Conservation (phyloP, 371 early-diverging fungal species). For the Coemansia sp. region DNA sequence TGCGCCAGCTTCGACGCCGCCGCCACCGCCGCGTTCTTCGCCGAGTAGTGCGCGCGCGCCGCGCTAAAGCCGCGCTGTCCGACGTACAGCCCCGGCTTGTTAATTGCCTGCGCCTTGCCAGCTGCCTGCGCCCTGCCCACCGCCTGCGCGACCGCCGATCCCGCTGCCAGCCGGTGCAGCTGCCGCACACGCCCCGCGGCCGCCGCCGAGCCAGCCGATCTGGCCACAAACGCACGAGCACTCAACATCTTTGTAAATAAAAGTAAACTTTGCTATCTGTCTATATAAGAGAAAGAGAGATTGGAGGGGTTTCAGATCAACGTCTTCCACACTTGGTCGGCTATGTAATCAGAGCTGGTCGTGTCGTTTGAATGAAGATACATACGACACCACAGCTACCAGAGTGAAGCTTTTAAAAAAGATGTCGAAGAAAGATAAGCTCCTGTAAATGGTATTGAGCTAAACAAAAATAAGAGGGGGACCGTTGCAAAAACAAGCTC, state of each 20-base stretch:
- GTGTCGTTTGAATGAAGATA: conserved; percentile 1
- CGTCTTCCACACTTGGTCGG: conserved; percentile 51
- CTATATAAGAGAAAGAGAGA: not conserved
- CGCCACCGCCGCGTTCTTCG: conserved; percentile 20
- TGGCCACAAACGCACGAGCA: conserved; percentile 11
- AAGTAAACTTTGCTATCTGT: not conserved
- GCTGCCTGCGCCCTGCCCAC: not conserved
- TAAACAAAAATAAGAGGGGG: no score
- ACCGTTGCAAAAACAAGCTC: no score
- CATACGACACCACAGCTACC: not conserved
- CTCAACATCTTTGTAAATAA: conserved; percentile 18
- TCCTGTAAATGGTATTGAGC: no score
- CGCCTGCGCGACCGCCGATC: conserved; percentile 4
- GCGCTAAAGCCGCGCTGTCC: conserved; percentile 26
- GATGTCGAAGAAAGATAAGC: no score
- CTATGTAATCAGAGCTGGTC: conserved; percentile 33
- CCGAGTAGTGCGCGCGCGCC: conserved; percentile 21
- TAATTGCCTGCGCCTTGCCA: not conserved
- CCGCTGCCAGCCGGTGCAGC: not conserved
- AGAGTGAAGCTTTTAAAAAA: no score
- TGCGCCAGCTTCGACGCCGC: conserved; percentile 33
- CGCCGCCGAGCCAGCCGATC: conserved; percentile 2
- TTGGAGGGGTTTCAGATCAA: conserved; percentile 10
- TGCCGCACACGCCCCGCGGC: not conserved
- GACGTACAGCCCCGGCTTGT: conserved; percentile 11